Evolutionary conservation across 2,329 filamentous ascomycete species (phyloP), one percentile per base, ranked within the genome.

Genomic region (Apiospora kogelbergensis): DNA sequence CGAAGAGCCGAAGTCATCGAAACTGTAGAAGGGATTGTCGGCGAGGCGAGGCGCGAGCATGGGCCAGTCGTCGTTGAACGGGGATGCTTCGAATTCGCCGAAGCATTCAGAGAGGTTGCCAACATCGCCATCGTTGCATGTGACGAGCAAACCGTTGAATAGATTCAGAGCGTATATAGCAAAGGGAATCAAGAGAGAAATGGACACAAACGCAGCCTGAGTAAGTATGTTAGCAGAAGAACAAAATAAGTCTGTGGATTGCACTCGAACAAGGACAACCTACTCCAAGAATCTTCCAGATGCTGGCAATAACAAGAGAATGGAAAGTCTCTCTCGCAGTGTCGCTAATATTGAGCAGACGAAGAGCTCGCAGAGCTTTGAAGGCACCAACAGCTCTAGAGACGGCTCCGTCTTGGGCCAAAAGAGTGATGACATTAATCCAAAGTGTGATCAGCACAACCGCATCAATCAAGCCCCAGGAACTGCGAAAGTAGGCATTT

Each of bases 241-340:
- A n/a, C 24, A 2, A 7, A 4, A n/a, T n/a, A n/a, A 26, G 13
- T 6, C 22, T 24, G 7, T 42, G 42, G 13, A 26, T 9, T 41
- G 20, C 22, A 30, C 1, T 9, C 6, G n/a, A 30, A 26, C 24
- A 40, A 30, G 68, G 40, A 60, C n/a, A 45, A 84, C 88, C 83
- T 83, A 90, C 90, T 67, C 94, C 95, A 69, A 98, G 83, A 70
- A 99, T 91, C 79, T 99, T 99, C 92, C 93, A 96, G 72, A 94
- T 94, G 67, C 95, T 95, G 68, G 97, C 88, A 72, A 99, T 92
- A 72, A 99, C 96, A 71, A 99, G 90, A 2, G 95, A 97, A 79
- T 99, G 96, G 78, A 99, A 99, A 0, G 96, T 98, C 74, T 98
- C 92, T 74, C 95, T 89, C 60, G 96, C 95, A 76, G 94, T 98